Evolutionary conservation across 306 rosid genomes (phyloP).

Genomic region (Corylus avellana): DNA sequence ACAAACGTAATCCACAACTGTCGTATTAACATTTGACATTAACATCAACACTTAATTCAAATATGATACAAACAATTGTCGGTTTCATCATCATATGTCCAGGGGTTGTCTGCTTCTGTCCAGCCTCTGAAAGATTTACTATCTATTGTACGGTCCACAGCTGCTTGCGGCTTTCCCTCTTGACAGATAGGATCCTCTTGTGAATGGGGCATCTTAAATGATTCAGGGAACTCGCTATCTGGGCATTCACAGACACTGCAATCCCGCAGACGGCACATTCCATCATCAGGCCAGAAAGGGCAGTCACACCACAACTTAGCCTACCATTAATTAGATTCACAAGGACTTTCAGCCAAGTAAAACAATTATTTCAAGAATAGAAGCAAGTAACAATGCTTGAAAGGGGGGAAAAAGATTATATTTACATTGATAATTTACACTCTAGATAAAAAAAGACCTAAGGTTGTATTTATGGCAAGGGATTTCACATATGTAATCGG

Average conservation of each 20-base stretch:
- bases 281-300: constrained; percentile 99
- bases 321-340: constrained; percentile 38
- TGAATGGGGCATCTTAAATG: constrained; percentile 68
- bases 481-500: not conserved
- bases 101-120: constrained; percentile 88
- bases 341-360: not conserved
- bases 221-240: constrained; percentile 81
- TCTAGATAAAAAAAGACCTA: not conserved
- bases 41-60: constrained; percentile 1
- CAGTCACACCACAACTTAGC: constrained; percentile 95
- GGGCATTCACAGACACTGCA: constrained; percentile 77
- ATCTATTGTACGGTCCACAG: constrained; percentile 92
- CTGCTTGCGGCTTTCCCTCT: constrained; percentile 95
- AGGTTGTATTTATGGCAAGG: not conserved
- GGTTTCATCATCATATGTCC: constrained; percentile 91
- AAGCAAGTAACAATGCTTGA: not conserved
- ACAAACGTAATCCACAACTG: not conserved
- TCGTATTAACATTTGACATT: constrained; percentile 8
- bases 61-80: constrained; percentile 67
- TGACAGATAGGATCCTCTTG: constrained; percentile 76
- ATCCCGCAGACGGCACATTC: constrained; percentile 92
- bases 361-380: not conserved
- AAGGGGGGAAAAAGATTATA: not conserved
- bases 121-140: constrained; percentile 84
- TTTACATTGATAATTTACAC: not conserved